Evolutionary conservation across 108 stramenopile genomes (phyloP), one percentile per base, ranked within the genome.

Genomic region (Conticribra guillardii): DNA sequence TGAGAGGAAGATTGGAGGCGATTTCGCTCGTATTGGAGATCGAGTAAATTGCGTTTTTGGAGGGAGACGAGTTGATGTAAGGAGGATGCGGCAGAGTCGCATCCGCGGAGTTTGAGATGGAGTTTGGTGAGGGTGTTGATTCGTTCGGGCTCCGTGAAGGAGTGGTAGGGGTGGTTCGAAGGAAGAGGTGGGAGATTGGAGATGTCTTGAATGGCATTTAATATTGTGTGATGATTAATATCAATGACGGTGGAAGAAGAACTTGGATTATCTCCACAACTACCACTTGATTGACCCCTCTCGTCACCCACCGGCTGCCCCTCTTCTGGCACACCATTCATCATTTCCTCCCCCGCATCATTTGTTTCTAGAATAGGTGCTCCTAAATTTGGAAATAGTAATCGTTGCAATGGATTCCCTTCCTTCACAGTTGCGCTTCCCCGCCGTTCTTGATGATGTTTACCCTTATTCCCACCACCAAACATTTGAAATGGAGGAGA

Each of bases 81-180:
- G 21, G 60, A 53, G 18, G 61, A 46, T 31, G 52, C 49, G 2
- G 71, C 71, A 14, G 60, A 21, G 46, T 72, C 61, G 29, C 60
- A 72, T 0, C 71, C 71, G 22, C 45, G 61, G 29, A 72, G 71
- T 30, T 63, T 62, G 31, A 72, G 4, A 21, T 54, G 45, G 33
- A 72, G 50, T 49, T 31, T 48, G 28, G 48, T 22, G 11, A 63
- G 32, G 0, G 33, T 44, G 32, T 4, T 19, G 1, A 21, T 18
- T 22, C n/a, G 11, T 23, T 41, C 59, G 24, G 41, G 8, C 2
- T 60, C 21, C 1, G 34, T 5, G 32, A 60, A 21, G 4, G 32
- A 16, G 11, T 22, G 41, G 11, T 22, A 21, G 58, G 7, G 19
- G 18, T n/a, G 9, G 5, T 60, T 45, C 0, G 37, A 5, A 9